These are phyloP conservation scores for Lentinula lateritia DNA, from an alignment of 768 basidiomycete genomes.

Conservation along the genomic window DNA sequence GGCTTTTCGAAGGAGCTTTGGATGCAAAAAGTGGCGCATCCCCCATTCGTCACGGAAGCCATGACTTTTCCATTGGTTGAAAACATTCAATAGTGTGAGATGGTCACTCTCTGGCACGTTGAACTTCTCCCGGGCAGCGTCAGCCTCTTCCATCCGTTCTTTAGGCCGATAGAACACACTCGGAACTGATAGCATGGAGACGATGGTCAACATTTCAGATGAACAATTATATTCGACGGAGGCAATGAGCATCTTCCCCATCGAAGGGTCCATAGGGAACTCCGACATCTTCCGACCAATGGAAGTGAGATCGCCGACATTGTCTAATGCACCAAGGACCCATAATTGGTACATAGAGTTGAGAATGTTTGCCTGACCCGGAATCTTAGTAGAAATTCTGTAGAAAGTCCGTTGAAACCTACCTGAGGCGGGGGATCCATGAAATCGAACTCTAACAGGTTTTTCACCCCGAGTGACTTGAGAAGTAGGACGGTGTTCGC, in stretches of 20 bases:
- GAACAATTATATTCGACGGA: slow-evolving; percentile 93
- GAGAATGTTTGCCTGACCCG: slow-evolving; percentile 79
- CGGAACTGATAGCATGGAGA: slow-evolving; percentile 97
- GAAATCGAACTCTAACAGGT: slow-evolving; percentile 96
- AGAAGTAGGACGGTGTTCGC: slow-evolving; percentile 94
- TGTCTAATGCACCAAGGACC: slow-evolving; percentile 97
- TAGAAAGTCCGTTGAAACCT: slow-evolving; percentile 8
- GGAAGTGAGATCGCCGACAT: slow-evolving; percentile 92
- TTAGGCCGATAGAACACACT: slow-evolving; percentile 97
- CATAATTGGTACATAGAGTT: slow-evolving; percentile 99
- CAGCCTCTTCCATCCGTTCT: slow-evolving; percentile 95
- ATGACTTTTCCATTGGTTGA: slow-evolving; percentile 97
- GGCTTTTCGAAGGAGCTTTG: slow-evolving; percentile 90
- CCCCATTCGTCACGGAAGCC: slow-evolving; percentile 95
- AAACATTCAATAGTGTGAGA: slow-evolving; percentile 91
- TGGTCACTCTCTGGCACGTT: slow-evolving; percentile 99
- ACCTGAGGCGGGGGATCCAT: slow-evolving; percentile 99
- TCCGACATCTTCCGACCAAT: slow-evolving; percentile 97
- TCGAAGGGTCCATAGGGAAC: slow-evolving; percentile 98
- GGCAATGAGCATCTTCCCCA: slow-evolving; percentile 98
- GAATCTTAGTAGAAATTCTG: background rate
- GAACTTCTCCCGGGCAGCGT: slow-evolving; percentile 97
- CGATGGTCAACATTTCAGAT: slow-evolving; percentile 94
- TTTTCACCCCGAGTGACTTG: slow-evolving; percentile 96
- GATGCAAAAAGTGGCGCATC: slow-evolving; percentile 93